Conservation (phyloP, 106 monocot species). For the Dactylorhiza incarnata region DNA sequence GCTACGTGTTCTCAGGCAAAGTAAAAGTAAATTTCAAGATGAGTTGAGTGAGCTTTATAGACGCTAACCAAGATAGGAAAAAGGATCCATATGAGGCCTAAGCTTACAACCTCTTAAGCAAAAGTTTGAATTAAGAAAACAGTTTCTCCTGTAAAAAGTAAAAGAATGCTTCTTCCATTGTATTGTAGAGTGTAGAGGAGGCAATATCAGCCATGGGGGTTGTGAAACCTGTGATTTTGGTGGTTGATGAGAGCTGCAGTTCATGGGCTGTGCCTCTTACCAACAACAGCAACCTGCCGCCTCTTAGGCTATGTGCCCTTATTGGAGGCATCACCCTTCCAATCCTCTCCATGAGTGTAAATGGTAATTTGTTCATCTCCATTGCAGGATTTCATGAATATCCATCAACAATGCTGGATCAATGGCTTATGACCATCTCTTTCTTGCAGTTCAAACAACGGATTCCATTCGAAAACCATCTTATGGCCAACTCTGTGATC, state of each 20-base stretch:
- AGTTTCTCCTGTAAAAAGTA: background rate
- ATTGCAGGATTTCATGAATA: background rate
- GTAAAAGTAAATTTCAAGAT: too few species aligned
- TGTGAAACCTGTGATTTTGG: conserved; percentile 54
- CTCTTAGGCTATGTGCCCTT: conserved; percentile 31
- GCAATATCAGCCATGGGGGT: conserved; percentile 55
- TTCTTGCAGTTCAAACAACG: conserved; percentile 26
- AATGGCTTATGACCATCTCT: background rate
- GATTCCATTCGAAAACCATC: conserved; percentile 33
- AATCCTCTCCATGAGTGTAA: conserved; percentile 1
- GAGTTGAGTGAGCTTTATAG: background rate
- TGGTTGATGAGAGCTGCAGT: conserved; percentile 49
- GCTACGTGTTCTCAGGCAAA: too few species aligned
- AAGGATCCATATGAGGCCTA: background rate
- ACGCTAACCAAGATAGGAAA: background rate
- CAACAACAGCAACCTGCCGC: conserved; percentile 10
- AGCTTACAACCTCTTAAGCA: background rate
- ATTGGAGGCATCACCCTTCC: conserved; percentile 23
- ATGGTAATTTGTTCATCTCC: conserved; percentile 10
- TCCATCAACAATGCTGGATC: background rate
- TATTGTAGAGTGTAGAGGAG: conserved; percentile 65
- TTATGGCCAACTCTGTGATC: conserved; percentile 8
- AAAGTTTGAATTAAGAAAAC: background rate
- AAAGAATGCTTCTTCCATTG: background rate
- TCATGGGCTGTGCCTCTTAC: conserved; percentile 39